Conservation (phyloP, 1,139 yeast species). For the Geotrichum cucujoidarum region DNA sequence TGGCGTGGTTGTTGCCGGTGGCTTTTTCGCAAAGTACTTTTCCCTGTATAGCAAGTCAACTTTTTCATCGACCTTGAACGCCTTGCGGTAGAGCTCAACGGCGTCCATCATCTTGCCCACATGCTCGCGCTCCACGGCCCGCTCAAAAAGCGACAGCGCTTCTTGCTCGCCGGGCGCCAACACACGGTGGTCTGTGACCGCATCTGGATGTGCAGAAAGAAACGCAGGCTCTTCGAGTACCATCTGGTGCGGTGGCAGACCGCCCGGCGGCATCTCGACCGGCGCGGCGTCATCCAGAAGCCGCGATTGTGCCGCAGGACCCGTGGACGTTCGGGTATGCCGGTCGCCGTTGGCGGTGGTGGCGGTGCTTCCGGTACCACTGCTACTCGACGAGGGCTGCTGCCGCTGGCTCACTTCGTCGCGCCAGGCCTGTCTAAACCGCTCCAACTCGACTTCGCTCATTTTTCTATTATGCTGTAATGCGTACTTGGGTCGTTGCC, state of each 20-base stretch:
- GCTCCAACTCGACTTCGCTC: constrained; percentile 2
- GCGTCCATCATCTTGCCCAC: constrained; percentile 80
- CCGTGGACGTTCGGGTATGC: background rate
- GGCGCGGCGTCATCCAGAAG: background rate
- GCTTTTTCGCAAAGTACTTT: constrained; percentile 40
- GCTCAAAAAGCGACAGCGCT: constrained; percentile 63
- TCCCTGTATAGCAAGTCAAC: constrained; percentile 68
- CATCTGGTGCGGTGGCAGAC: background rate
- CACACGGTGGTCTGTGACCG: background rate
- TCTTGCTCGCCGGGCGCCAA: background rate
- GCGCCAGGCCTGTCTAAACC: constrained; percentile 2
- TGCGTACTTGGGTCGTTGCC: too few relatives aligned
- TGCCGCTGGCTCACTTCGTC: constrained; percentile 3
- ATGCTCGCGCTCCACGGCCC: constrained; percentile 66
- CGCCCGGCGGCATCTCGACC: background rate
- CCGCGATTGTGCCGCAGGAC: too few relatives aligned
- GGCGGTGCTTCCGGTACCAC: background rate
- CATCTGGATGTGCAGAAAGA: background rate
- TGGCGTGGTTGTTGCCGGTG: too few relatives aligned
- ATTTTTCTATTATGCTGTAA: too few relatives aligned
- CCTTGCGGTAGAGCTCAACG: constrained; percentile 63
- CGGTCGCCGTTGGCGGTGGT: background rate
- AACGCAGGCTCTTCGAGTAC: background rate
- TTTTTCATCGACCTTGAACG: constrained; percentile 51
- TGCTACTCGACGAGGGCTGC: too few relatives aligned